A percentile compares a stretch with the other conserved stretches of the same genome.
phyloP scores from a whole-genome alignment of 2,329 filamentous ascomycete genomes.

The Penicillium concentricum region DNA sequence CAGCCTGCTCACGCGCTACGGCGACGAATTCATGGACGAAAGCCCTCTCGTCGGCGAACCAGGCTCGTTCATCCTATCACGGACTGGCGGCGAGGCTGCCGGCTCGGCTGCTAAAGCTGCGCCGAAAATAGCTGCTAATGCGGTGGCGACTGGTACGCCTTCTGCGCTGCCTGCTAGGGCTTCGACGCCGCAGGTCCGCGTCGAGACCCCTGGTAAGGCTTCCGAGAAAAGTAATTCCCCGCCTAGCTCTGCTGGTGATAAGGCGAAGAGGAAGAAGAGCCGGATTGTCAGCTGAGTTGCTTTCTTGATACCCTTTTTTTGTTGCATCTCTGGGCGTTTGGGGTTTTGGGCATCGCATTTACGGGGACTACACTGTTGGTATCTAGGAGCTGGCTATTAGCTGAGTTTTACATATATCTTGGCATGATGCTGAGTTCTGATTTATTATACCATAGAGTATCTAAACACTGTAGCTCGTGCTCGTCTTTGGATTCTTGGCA shows the following conservation, averaged over 20 bases:
- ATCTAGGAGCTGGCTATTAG: neutral
- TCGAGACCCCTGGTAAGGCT: slow-evolving; percentile 33
- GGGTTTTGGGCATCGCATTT: neutral
- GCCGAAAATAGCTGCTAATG: slow-evolving; percentile 8
- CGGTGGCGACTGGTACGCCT: slow-evolving; percentile 9
- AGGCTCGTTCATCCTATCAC: slow-evolving; percentile 59
- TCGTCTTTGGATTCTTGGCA: neutral
- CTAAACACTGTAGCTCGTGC: neutral
- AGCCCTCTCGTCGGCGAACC: slow-evolving; percentile 63
- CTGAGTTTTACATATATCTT: neutral
- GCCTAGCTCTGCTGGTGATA: slow-evolving; percentile 37
- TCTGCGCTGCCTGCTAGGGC: slow-evolving; percentile 15
- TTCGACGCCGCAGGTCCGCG: slow-evolving; percentile 35
- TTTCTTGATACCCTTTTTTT: slow-evolving; percentile 25
- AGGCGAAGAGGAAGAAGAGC: slow-evolving; percentile 37
- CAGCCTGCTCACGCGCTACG: slow-evolving; percentile 52
- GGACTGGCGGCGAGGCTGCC: slow-evolving; percentile 32
- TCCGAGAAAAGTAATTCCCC: slow-evolving; percentile 34
- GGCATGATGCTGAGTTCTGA: neutral
- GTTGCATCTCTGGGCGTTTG: slow-evolving; percentile 11
- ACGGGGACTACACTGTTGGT: neutral
- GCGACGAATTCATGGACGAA: slow-evolving; percentile 64
- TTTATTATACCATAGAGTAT: no score
- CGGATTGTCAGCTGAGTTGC: slow-evolving; percentile 29
- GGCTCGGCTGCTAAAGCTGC: slow-evolving; percentile 23